These are phyloP conservation scores for Ensete glaucum DNA, from an alignment of 176 grass and related monocot species.

Conservation along the genomic window DNA sequence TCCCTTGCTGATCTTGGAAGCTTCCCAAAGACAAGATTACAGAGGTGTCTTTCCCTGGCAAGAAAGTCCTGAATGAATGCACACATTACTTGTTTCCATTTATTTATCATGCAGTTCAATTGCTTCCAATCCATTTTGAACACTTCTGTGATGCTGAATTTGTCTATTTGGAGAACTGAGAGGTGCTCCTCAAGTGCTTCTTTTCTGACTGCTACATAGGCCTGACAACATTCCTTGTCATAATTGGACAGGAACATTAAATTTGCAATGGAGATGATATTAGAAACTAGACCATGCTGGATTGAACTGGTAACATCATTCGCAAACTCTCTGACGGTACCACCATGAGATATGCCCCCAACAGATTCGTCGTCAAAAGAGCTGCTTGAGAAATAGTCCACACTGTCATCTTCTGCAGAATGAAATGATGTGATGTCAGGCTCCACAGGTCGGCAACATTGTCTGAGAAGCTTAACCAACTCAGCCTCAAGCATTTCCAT, in stretches of 20 bases:
- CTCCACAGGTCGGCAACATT: constrained; percentile 49
- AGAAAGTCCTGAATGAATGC: constrained; percentile 56
- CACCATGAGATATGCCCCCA: constrained; percentile 38
- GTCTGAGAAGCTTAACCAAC: constrained; percentile 62
- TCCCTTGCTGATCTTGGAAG: constrained; percentile 42
- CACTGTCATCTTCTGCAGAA: constrained; percentile 49
- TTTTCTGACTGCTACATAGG: constrained; percentile 60
- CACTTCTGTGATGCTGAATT: constrained; percentile 61
- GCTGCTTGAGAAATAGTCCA: constrained; percentile 60
- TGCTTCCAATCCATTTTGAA: constrained; percentile 48
- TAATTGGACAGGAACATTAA: constrained; percentile 70
- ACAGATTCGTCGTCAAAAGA: constrained; percentile 73
- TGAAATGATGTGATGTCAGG: constrained; percentile 52
- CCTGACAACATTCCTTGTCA: constrained; percentile 65
- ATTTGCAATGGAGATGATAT: constrained; percentile 58
- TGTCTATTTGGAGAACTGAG: constrained; percentile 40
- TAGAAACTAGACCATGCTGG: constrained; percentile 58
- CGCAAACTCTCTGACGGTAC: constrained; percentile 29
- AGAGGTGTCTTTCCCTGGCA: constrained; percentile 63
- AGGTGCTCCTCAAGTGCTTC: constrained; percentile 60
- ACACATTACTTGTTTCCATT: constrained; percentile 60
- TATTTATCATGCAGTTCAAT: constrained; percentile 52
- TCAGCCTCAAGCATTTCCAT: constrained; percentile 80
- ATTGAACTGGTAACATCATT: constrained; percentile 51
- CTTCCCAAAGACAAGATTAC: constrained; percentile 60